Evolutionary conservation across 2,329 filamentous ascomycete genomes (phyloP), one percentile per base, ranked within the genome.

Genomic region (Ophiostoma triangulosporum): DNA sequence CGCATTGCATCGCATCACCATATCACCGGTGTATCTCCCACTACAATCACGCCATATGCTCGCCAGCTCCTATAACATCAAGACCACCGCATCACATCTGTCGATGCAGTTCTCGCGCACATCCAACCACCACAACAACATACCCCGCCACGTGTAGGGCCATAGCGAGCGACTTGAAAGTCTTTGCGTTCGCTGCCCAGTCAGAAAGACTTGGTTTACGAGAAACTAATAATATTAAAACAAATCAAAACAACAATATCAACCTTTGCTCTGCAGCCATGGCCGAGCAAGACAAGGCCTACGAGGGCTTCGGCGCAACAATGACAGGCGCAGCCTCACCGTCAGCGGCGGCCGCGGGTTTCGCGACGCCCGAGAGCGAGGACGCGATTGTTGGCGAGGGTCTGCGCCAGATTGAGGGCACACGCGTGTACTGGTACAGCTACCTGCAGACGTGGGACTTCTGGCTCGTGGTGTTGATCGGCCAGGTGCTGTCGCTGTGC

Each of bases 371-470:
- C 56, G 51, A 45, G 29, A 56, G 4, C 14, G 20, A 64, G 51
- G 60, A 65, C 48, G 70, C 68, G 53, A 69, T 68, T 54, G 72
- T 78, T 46, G 66, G 65, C 43, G 70, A 70, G 58, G 79, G 75
- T 33, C 70, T 83, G 49, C 70, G 76, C 54, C 68, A 72, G 38
- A 69, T 84, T 60, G 76, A 83, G 66, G 68, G 70, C 53, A 69
- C 68, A 60, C 72, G 73, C 29, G 70, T 72, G 45, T 71, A 69
- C 59, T 84, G 80, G 80, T 84, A 78, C 69, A 76, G 84, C 43
- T 97, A 93, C 70, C 73, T 97, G 58, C 77, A 75, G 61, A 95
- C 90, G 11, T 76, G 76, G 63, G 87, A 96, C 65, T 97, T 98
- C 66, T 97, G 88, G 80, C 72, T 88, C 60, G 81, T 95, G 43